Percentiles rank a stretch among this genome's conserved stretches.
Evolutionary conservation across 2,329 filamentous ascomycete species (phyloP).

Genomic region (Sporothrix euskadiensis): DNA sequence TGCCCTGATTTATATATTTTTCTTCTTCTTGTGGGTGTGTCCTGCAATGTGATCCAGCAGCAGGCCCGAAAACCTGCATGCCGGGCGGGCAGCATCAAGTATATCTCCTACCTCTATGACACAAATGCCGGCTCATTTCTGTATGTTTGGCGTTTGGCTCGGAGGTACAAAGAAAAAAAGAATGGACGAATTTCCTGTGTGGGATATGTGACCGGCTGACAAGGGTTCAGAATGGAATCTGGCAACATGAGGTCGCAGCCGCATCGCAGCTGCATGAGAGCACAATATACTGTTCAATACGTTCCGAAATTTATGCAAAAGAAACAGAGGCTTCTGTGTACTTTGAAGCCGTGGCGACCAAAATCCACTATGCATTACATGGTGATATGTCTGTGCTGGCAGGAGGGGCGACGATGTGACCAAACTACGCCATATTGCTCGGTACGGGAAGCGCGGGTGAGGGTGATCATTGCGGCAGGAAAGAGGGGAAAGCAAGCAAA

Average conservation of each 20-base stretch:
- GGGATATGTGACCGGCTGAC: neutral
- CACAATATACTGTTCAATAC: neutral
- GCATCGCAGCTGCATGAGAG: neutral
- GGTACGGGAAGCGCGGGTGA: constrained; percentile 11
- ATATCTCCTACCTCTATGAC: neutral
- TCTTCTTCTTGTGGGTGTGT: neutral
- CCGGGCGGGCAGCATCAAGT: neutral
- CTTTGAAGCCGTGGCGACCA: neutral
- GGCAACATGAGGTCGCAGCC: neutral
- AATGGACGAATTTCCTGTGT: neutral
- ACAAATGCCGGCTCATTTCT: neutral
- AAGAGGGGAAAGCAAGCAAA: neutral
- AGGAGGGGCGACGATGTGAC: neutral
- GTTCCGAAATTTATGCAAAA: neutral
- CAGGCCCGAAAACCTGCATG: constrained; percentile 13
- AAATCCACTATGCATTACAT: neutral
- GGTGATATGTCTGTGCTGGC: neutral
- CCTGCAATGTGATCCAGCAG: constrained; percentile 13
- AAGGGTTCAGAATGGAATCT: neutral
- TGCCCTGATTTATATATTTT: neutral
- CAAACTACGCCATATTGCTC: neutral
- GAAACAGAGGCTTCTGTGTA: neutral
- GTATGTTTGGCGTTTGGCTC: neutral
- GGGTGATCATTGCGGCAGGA: neutral
- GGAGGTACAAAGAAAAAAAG: neutral